Percentiles rank a stretch among this genome's conserved stretches.
phyloP scores from a whole-genome alignment of 176 grass and related monocot genomes.

The Eremochloa ophiuroides region DNA sequence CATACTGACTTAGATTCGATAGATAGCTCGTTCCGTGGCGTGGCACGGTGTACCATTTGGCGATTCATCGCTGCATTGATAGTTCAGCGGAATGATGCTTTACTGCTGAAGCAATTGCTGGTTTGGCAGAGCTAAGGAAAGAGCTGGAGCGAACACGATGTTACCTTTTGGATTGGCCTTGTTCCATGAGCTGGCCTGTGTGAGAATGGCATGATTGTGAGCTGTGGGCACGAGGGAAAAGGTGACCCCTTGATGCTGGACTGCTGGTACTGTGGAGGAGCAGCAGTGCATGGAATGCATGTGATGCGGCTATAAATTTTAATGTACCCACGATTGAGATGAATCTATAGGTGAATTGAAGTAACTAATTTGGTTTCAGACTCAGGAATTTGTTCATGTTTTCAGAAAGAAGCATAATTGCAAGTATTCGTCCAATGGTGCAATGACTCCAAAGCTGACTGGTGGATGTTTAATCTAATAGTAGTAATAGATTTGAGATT shows the following conservation, averaged over 20 bases:
- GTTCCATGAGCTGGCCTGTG: not conserved
- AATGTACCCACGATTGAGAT: not conserved
- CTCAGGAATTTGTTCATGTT: not conserved
- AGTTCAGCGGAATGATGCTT: not conserved
- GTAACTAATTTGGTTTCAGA: not conserved
- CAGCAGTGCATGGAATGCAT: not conserved
- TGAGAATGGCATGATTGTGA: not conserved
- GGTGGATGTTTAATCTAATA: not conserved
- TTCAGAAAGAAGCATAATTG: not conserved
- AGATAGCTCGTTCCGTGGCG: not conserved
- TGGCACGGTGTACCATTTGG: not conserved
- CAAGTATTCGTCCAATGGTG: conserved; percentile 13
- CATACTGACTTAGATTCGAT: not conserved
- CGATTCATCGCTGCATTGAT: not conserved
- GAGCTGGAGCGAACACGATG: not conserved
- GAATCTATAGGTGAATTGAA: not conserved
- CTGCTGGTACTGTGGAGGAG: not conserved
- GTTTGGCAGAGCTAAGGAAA: not conserved
- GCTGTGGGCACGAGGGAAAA: conserved; percentile 14
- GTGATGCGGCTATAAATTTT: not conserved
- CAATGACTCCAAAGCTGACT: conserved; percentile 7
- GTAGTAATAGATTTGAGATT: not conserved
- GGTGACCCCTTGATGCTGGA: not conserved
- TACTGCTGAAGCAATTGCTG: not conserved
- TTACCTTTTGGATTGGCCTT: not conserved